Conservation (phyloP, 176 grass and related monocot genomes). For the Neostapfia colusana region DNA sequence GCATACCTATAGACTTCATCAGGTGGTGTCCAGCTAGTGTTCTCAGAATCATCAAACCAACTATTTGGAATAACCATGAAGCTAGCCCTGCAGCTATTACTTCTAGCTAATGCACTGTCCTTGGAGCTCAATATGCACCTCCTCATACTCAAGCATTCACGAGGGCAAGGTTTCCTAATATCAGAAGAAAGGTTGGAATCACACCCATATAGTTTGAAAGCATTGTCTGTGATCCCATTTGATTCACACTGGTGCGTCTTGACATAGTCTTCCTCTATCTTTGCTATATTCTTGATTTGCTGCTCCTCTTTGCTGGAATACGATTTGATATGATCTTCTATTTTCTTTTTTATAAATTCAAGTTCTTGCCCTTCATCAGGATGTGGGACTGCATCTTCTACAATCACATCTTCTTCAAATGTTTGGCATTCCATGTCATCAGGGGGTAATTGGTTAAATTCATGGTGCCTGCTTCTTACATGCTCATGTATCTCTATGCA, state of each 20-base stretch:
- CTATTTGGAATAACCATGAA: slow-evolving; percentile 63
- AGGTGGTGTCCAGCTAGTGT: slow-evolving; percentile 43
- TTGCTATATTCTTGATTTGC: slow-evolving; percentile 18
- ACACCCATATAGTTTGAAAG: slow-evolving; percentile 40
- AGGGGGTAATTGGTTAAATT: slow-evolving; percentile 48
- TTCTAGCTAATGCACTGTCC: slow-evolving; percentile 57
- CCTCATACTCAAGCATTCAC: slow-evolving; percentile 38
- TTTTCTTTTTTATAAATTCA: slow-evolving; percentile 34
- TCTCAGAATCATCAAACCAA: slow-evolving; percentile 63
- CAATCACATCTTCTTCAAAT: slow-evolving; percentile 46
- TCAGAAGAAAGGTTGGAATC: slow-evolving; percentile 34
- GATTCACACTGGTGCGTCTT: slow-evolving; percentile 44
- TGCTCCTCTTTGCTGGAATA: slow-evolving; percentile 38
- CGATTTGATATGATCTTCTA: slow-evolving; percentile 34
- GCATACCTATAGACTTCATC: slow-evolving; percentile 49
- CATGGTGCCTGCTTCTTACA: slow-evolving; percentile 40
- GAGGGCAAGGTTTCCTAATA: slow-evolving; percentile 31
- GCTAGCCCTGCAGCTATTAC: slow-evolving; percentile 79
- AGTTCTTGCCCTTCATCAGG: slow-evolving; percentile 33
- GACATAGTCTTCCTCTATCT: slow-evolving; percentile 29
- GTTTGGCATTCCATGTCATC: slow-evolving; percentile 50
- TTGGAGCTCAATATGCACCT: slow-evolving; percentile 43
- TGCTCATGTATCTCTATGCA: slow-evolving; percentile 71
- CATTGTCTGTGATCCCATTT: slow-evolving; percentile 22
- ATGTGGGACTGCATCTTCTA: slow-evolving; percentile 20